Evolutionary conservation across 2,329 filamentous ascomycete species (phyloP).

Genomic region (Nigrospora oryzae): DNA sequence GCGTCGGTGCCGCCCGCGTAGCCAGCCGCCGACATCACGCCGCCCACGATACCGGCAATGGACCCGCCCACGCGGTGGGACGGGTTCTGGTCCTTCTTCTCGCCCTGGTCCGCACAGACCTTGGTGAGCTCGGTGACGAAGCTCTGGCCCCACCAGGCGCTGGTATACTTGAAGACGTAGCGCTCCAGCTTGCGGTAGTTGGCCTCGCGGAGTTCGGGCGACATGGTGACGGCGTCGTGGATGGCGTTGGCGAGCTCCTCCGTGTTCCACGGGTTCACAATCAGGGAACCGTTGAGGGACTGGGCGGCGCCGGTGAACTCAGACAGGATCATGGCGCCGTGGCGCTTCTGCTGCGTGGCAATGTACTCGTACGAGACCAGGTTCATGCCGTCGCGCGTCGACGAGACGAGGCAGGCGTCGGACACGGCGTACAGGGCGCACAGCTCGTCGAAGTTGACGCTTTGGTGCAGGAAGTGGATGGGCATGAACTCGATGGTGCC

Average conservation of each 20-base stretch:
- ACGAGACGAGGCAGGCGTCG: conserved; percentile 87
- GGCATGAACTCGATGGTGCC: conserved; percentile 98
- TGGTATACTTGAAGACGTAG: conserved; percentile 97
- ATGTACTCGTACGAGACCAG: conserved; percentile 98
- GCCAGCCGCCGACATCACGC: background rate
- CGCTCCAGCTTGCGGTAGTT: conserved; percentile 90
- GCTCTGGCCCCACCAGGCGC: conserved; percentile 91
- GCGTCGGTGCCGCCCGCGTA: background rate
- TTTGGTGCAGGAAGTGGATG: conserved; percentile 97
- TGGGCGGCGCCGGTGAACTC: conserved; percentile 96
- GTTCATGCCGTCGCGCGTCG: conserved; percentile 98
- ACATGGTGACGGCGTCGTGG: conserved; percentile 95
- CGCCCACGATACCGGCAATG: background rate
- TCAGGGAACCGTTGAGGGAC: conserved; percentile 83
- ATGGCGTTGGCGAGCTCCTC: conserved; percentile 90
- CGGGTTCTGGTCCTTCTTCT: conserved; percentile 9
- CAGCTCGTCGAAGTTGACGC: conserved; percentile 87
- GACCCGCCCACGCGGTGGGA: background rate
- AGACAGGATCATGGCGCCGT: conserved; percentile 90
- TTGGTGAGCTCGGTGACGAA: conserved; percentile 79
- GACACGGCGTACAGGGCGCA: conserved; percentile 89
- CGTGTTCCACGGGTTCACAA: conserved; percentile 98
- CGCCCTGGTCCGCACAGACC: conserved; percentile 28
- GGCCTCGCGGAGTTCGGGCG: conserved; percentile 71
- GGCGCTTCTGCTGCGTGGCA: conserved; percentile 79